Base-by-base conservation (phyloP, 352 stramenopile genomes). In the Elongisporangium anandrum region DNA sequence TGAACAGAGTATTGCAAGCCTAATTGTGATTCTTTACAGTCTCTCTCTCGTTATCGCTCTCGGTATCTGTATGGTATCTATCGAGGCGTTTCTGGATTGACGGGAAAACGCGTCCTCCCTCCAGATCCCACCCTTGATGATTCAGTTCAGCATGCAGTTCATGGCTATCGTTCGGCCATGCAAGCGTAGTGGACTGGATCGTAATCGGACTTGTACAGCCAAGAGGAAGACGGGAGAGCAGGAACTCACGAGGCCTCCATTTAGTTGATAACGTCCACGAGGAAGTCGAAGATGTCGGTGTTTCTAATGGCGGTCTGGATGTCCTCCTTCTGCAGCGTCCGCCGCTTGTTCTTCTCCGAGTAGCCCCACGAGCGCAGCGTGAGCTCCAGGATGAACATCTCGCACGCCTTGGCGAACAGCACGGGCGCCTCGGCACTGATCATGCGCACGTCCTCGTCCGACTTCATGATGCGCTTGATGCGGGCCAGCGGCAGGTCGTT, bases 391-490 rank as follows among this genome's bases (percentile, higher is more conserved):
- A 99, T 99, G 71, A 99, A 99, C 77, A 99, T 97, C 81, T 99
- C 97, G 59, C 97, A 99, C 1, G 97, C 97, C 77, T 99, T 99
- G 45, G 97, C 97, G 81, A 99, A 99, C 34, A 99, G 75, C 26
- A 99, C 97, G 2, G 97, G 97, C 20, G 97, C 97, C 73, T 99
- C 94, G 16, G 94, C 94, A 61, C 89, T 98, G 71, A 99, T 99
- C 97, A 99, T 99, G 38, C 96, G 77, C 13, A 99, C 87, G 65
- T 96, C 87, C 69, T 99, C 96, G 68, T 99, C 97, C 45, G 89
- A 98, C 81, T 99, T 99, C 97, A 99, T 99, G 66, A 99, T 99
- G 24, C 97, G 84, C 79, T 99, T 99, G 83, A 99, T 99, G 45
- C 97, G 85, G 19, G 97, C 97, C 50, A 99, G 73, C 16, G 97